Base-by-base conservation (phyloP, 352 stramenopile genomes). In the Globisporangium abappressorium region DNA sequence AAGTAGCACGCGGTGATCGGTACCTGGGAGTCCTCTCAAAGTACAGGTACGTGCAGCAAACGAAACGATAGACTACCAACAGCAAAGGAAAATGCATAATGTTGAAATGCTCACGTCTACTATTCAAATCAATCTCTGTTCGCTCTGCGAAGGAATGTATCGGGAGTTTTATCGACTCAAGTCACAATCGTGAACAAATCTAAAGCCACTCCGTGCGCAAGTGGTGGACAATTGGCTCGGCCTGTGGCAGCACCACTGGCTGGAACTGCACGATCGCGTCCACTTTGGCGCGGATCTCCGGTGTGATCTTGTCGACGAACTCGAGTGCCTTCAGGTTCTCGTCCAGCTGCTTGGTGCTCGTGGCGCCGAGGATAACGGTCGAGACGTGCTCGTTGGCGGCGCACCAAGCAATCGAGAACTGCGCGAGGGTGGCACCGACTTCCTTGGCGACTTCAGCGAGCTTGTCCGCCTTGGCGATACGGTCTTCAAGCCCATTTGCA, bases 241-340 rank as follows among this genome's bases (percentile, higher is more conserved):
- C 70, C n/a, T 63, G 41, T 14, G 71, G 56, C 70, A 79, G 64
- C 33, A 80, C 38, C 28, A 74, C 63, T 2, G 82, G 69, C 26
- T 66, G 57, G 72, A 81, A 88, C 38, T 85, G 73, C 22, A 82
- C 79, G 53, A 93, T 89, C 41, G 77, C 76, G 60, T 94, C 86
- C 57, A 94, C 87, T 69, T 89, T 85, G 5, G 65, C 75, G 57
- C 84, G 82, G 54, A 91, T 65, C 69, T 92, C 77, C 0, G 83
- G 77, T 15, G 85, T 94, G 57, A 94, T 81, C 78, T 93, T 92
- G 69, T 82, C 72, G 18, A 78, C 62, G 24, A 90, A 85, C 55
- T 77, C 72, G 34, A 91, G 59, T 18, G 85, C 80, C 69, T 87
- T 85, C 38, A 94, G 62, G 70, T 94, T 94, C 58, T 93, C 85